These are phyloP conservation scores for Scytalidium sp. DNA, from an alignment of 2,329 filamentous ascomycete species.

Conservation along the genomic window DNA sequence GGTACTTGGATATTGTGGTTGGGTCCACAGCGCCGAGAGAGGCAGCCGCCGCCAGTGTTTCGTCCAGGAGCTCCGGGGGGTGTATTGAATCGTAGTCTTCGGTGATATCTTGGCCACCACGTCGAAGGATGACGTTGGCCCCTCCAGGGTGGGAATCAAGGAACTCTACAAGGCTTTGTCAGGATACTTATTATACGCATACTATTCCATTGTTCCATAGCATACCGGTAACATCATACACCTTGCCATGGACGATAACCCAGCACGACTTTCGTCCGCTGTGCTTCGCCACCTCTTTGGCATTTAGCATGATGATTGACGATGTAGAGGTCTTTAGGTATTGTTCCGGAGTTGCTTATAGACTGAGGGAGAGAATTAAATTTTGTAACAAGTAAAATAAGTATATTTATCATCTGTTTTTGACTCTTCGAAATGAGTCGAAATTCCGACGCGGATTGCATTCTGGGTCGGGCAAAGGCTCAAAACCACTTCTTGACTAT, in stretches of 20 bases:
- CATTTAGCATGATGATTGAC: not conserved
- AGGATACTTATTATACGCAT: not conserved
- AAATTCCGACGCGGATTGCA: not conserved
- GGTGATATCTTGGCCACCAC: conserved; percentile 33
- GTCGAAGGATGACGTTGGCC: conserved; percentile 28
- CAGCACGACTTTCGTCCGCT: conserved; percentile 16
- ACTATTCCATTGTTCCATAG: not conserved
- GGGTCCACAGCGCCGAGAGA: conserved; percentile 24
- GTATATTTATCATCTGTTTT: not conserved
- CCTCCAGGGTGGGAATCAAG: conserved; percentile 31
- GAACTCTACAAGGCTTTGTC: conserved; percentile 22
- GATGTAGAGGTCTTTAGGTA: not conserved
- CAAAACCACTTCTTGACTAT: not conserved
- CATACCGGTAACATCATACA: conserved; percentile 19
- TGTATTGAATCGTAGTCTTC: conserved; percentile 33
- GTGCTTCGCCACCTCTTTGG: conserved; percentile 14
- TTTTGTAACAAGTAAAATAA: not conserved
- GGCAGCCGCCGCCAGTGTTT: conserved; percentile 23
- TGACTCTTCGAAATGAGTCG: not conserved
- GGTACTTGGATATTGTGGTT: not conserved
- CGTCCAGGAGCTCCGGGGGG: conserved; percentile 24
- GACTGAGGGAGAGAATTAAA: not conserved
- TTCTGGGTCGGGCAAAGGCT: not conserved
- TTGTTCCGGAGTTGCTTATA: not conserved
- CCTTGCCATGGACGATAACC: conserved; percentile 17